These are phyloP conservation scores for Penicillium sp. DNA, from an alignment of 2,329 filamentous ascomycete genomes.

Conservation along the genomic window DNA sequence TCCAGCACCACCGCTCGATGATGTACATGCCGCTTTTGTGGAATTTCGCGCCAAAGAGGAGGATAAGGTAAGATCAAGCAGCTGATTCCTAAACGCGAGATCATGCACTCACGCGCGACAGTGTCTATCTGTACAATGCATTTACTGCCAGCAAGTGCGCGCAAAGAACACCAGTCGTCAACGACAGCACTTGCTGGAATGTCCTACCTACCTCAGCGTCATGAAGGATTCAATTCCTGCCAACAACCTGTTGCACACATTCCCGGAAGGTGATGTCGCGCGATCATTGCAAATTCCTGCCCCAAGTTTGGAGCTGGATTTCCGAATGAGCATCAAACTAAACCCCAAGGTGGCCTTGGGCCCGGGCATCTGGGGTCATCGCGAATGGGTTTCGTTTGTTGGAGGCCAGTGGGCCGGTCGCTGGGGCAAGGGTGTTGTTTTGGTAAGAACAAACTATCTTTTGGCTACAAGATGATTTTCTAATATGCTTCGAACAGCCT, in stretches of 20 bases:
- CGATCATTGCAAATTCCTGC: conserved; percentile 45
- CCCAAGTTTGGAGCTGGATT: conserved; percentile 47
- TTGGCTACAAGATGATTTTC: conserved; percentile 1
- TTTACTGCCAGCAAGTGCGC: conserved; percentile 47
- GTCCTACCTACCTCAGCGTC: conserved; percentile 46
- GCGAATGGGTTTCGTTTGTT: conserved; percentile 49
- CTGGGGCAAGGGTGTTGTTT: conserved; percentile 49
- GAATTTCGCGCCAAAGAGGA: conserved; percentile 46
- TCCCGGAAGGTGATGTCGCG: conserved; percentile 46
- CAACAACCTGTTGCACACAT: conserved; percentile 48
- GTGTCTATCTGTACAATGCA: conserved; percentile 47
- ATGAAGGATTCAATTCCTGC: conserved; percentile 50
- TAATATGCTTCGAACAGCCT: conserved; percentile 30
- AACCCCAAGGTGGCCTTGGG: conserved; percentile 48
- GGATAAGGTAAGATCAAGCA: conserved; percentile 35
- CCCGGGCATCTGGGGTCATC: conserved; percentile 44
- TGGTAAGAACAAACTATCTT: conserved; percentile 35
- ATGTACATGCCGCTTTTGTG: conserved; percentile 47
- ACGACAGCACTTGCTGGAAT: conserved; percentile 47
- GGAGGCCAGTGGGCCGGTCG: conserved; percentile 49
- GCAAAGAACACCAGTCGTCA: conserved; percentile 49
- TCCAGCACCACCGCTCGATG: conserved; percentile 45
- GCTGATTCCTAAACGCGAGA: background rate
- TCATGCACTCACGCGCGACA: conserved; percentile 18
- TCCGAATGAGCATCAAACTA: conserved; percentile 50